Base-by-base conservation (phyloP, 2,329 filamentous ascomycete genomes). In the Fusarium irregulare region DNA sequence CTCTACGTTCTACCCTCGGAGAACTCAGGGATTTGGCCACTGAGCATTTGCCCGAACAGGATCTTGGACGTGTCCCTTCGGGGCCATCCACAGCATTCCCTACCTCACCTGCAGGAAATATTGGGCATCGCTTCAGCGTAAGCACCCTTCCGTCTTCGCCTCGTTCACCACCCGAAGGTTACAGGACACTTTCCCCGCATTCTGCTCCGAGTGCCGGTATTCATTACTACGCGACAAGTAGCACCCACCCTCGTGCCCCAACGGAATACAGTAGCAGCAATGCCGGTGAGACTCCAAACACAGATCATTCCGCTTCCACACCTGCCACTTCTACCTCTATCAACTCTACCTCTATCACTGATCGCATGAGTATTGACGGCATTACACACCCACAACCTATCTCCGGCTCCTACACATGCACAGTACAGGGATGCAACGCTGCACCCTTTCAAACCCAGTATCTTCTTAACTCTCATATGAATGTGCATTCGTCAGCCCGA, bases 381-480 rank as follows among this genome's bases (percentile, higher is more conserved):
- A 83, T 88, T 57, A 86, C 86, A 13, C 86, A 84, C 73, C 85
- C 85, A 6, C 79, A 82, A 40, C 76, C 81, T 51, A 85, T 84
- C n/a, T 79, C 80, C 4, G 87, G 85, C 21, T 80, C 80, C 6
- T 92, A 87, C 75, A 80, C 86, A 47, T 94, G 92, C 77, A 83
- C 80, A 73, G 81, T 82, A 51, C 73, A 83, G 10, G 91, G 90
- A 11, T 96, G 93, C 77, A 92, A 78, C 40, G 92, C 92, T 3
- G 80, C 84, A 30, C 89, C 93, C 0, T 96, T 96, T 72, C 91
- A 93, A 74, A 96, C 93, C 1, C 89, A 90, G 73, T 90, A 90
- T 80, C 83, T 95, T 12, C 82, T 95, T 23, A 95, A 93, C 78
- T 95, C 92, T 1, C 93, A 95, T 75, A 89, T 90, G 55, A 92